Evolutionary conservation across 495 filamentous ascomycete genomes (phyloP), one percentile per base, ranked within the genome.

Genomic region (Rusavskia elegans): DNA sequence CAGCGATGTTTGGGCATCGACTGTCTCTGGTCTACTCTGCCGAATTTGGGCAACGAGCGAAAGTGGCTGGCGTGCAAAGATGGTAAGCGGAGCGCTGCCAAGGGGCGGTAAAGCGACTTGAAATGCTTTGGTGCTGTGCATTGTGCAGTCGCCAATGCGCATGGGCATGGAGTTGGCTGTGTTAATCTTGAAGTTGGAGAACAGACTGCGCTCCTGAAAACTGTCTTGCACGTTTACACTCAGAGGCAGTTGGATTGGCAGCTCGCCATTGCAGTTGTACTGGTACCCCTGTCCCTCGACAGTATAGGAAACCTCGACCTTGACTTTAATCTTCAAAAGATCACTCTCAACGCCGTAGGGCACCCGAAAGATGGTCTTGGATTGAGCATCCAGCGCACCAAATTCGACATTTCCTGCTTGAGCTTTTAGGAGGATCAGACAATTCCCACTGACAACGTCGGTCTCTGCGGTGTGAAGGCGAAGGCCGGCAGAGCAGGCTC

Each of bases 151-250:
- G 30, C 83, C 69, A 23, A 98, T 68, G 35, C 85, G 76, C 9
- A 96, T 66, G 1, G 92, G 92, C 46, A 83, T 77, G 49, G 75
- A 59, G 53, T 68, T 83, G 3, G 87, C 81, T 5, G 89, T 84
- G 29, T 83, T 85, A 39, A 98, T 79, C 16, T 84, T 92, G 62
- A 98, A 97, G 48, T 81, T 80, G 0, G 90, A 95, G 58, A 90
- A 92, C 0, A 97, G 74, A 1, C 80, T 71, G 29, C 80, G 67
- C 49, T 85, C 75, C 63, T 93, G 93, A 73, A 99, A 99, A 37
- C 87, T 79, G 57, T 99, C 93, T 59, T 96, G 88, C 38, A 99
- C 90, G 56, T 97, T 96, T 54, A 99, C 90, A 17, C 88, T 88
- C 38, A 99, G 76, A 0, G 87, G 86, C 11, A 97, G 70, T 17